Evolutionary conservation across 2,329 filamentous ascomycete genomes (phyloP).

Genomic region (Xylaria polymorpha): DNA sequence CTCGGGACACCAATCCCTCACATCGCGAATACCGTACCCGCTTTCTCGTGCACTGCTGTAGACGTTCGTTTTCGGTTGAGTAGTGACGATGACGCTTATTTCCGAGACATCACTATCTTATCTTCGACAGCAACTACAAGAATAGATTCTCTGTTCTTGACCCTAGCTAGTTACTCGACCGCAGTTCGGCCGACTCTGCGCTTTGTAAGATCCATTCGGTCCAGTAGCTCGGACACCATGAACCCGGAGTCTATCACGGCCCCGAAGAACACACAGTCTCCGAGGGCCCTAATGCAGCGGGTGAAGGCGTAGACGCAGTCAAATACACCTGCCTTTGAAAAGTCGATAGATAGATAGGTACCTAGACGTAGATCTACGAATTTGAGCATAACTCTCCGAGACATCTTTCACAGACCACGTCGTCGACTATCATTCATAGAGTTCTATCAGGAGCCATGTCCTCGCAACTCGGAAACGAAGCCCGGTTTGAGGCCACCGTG

Average conservation of each 20-base stretch:
- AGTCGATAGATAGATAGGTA: background rate
- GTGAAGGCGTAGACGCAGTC: background rate
- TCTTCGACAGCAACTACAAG: background rate
- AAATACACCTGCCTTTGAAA: background rate
- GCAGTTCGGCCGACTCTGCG: conserved; percentile 21
- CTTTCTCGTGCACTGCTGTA: background rate
- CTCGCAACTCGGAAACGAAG: conserved; percentile 50
- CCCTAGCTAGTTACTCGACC: conserved; percentile 16
- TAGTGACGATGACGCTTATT: background rate
- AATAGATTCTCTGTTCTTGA: background rate
- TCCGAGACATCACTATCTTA: background rate
- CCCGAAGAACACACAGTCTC: background rate
- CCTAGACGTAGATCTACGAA: background rate
- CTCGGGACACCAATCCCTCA: background rate
- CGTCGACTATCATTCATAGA: background rate
- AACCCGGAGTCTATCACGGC: background rate
- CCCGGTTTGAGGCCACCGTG: conserved; percentile 49
- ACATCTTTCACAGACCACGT: background rate
- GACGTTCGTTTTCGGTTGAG: background rate
- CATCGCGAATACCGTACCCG: background rate
- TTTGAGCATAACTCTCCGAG: background rate
- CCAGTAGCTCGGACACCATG: background rate
- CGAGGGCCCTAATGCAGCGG: background rate
- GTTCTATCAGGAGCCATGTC: conserved; percentile 49
- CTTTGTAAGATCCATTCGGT: background rate